phyloP scores from a whole-genome alignment of 2,329 filamentous ascomycete species.

The Botrytis pseudocinerea region DNA sequence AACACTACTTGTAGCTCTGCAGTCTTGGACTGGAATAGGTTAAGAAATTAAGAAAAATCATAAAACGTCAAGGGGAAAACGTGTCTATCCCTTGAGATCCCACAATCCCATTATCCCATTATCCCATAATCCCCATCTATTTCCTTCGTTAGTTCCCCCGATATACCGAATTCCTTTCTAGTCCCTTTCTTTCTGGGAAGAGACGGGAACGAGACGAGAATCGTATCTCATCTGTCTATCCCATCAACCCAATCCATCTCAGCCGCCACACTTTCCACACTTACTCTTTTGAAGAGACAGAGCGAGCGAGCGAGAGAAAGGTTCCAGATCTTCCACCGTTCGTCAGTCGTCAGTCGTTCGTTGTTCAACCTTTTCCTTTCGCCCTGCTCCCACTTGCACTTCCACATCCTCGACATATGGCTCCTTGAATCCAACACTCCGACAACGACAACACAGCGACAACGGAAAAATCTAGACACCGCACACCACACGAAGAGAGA shows the following conservation, averaged over 20 bases:
- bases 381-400: not conserved
- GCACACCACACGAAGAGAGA: not conserved
- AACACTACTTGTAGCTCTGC: not conserved
- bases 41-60: not conserved
- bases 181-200: not conserved
- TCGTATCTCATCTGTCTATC: not conserved
- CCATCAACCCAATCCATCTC: not conserved
- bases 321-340: not conserved
- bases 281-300: not conserved
- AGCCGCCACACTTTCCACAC: not conserved
- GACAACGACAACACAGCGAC: not conserved
- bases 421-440: not conserved
- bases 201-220: not conserved
- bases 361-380: not conserved
- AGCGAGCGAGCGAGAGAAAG: not conserved
- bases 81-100: not conserved
- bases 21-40: not conserved
- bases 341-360: not conserved
- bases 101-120: not conserved
- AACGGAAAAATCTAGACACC: not conserved
- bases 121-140: not conserved
- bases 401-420: not conserved
- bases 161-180: constrained; percentile 9
- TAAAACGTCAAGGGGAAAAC: constrained; percentile 3
- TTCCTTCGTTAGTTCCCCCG: not conserved